Percentiles rank a stretch among this genome's conserved stretches.
phyloP scores from a whole-genome alignment of 768 basidiomycete species.

The Cystobasidium tubakii region DNA sequence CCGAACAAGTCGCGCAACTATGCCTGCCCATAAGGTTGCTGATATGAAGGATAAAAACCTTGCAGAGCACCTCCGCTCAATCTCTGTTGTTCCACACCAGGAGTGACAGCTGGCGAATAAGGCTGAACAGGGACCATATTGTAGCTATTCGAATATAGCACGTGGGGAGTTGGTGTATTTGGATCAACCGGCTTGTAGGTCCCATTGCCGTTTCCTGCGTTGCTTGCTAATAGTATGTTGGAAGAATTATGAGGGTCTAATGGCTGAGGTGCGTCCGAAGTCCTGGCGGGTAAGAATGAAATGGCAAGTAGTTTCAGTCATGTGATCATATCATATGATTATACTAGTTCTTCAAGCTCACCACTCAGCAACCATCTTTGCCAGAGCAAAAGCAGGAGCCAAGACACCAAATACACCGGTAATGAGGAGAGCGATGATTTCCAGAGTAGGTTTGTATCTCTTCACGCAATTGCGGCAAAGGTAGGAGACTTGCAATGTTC shows the following conservation, averaged over 20 bases:
- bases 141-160: not conserved
- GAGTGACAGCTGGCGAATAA: not conserved
- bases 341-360: not conserved
- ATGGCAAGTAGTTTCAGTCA: too few species aligned
- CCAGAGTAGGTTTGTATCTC: conserved; percentile 30
- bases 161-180: not conserved
- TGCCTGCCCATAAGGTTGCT: conserved; percentile 9
- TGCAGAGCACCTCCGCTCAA: not conserved
- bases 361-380: conserved; percentile 30
- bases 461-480: conserved; percentile 30
- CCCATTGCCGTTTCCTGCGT: not conserved
- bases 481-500: conserved; percentile 30
- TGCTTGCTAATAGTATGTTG: not conserved
- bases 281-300: not conserved
- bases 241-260: not conserved
- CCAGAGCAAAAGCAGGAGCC: conserved; percentile 19
- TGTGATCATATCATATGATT: not conserved
- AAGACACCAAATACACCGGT: conserved; percentile 29
- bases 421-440: conserved; percentile 28
- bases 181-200: not conserved
- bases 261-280: conserved; percentile 8
- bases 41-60: conserved; percentile 9
- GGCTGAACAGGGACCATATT: not conserved
- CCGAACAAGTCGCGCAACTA: too few species aligned
- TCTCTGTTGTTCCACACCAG: not conserved